Base-by-base conservation (phyloP, 192 early-diverging fungal genomes). In the Coemansia sp. region DNA sequence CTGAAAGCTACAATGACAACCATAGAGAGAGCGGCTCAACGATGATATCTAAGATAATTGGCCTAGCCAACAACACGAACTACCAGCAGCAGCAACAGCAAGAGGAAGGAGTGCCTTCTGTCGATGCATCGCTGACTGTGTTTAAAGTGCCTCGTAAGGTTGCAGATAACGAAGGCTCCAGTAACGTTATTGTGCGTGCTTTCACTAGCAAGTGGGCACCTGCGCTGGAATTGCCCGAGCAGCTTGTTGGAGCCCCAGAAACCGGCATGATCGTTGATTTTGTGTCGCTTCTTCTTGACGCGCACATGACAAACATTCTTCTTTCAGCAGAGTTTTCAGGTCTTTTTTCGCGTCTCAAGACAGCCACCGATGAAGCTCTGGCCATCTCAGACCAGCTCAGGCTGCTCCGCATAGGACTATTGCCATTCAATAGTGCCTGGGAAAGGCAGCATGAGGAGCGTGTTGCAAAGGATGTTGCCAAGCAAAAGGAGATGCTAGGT, bases 301-400 rank as follows among this genome's bases (percentile, higher is more conserved):
- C 74, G 3, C 74, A 82, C 48, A 61, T 77, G n/a, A 68, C 74
- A 43, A 70, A 42, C 51, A 70, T 82, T 9, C 39, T 82, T 29
- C 74, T 82, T n/a, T 65, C 74, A 20, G 25, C 48, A 9, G 70
- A 73, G 53, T 64, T 75, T 33, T 66, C 63, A 60, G 56, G 56
- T 16, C 70, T 81, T 9, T 63, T 81, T 37, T 57, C 59, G n/a
- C 63, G 75, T 55, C 74, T 81, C 29, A 70, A 67, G 21, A 52
- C 55, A 15, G 79, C 74, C 12, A 61, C 70, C 20, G 66, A 75
- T 45, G 43, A 46, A 31, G 79, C 79, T 1, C 66, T 81, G 53
- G 46, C 70, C n/a, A 66, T 81, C 18, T 81, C 79, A 12, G 79
- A 81, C 18, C 79, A 81, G 64, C 74, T 81, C 58, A 71, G 66